phyloP scores from a whole-genome alignment of 2,329 filamentous ascomycete genomes.

The Fusarium sp. region DNA sequence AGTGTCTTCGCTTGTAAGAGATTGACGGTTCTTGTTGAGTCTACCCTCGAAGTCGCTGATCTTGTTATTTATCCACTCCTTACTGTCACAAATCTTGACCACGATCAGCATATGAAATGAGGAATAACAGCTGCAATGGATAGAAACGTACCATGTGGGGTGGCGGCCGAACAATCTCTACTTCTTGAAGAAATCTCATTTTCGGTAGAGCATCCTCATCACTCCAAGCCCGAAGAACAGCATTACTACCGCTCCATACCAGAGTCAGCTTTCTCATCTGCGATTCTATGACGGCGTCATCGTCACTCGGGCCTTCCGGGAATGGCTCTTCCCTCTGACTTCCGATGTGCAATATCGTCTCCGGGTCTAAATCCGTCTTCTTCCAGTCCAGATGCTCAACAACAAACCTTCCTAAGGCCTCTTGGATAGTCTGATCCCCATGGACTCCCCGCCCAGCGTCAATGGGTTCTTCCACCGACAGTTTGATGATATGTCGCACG shows the following conservation, averaged over 20 bases:
- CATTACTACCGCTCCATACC: slow-evolving; percentile 4
- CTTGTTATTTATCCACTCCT: neutral
- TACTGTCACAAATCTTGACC: neutral
- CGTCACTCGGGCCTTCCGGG: rapidly evolving
- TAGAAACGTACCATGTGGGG: neutral
- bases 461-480: neutral
- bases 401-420: neutral
- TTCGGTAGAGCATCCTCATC: neutral
- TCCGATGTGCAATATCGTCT: neutral
- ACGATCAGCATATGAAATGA: neutral
- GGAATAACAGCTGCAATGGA: too few relatives aligned
- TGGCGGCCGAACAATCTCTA: neutral
- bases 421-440: neutral
- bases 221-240: slow-evolving; percentile 2
- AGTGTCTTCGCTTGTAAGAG: rapidly evolving
- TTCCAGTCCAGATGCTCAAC: slow-evolving; percentile 5
- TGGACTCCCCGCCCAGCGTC: neutral
- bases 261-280: neutral
- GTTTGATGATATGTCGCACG: neutral
- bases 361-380: neutral
- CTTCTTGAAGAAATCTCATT: neutral
- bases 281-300: rapidly evolving
- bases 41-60: neutral
- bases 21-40: neutral
- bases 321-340: neutral